Evolutionary conservation across 1,284 basidiomycete genomes (phyloP).

Genomic region (Naganishia sp.): DNA sequence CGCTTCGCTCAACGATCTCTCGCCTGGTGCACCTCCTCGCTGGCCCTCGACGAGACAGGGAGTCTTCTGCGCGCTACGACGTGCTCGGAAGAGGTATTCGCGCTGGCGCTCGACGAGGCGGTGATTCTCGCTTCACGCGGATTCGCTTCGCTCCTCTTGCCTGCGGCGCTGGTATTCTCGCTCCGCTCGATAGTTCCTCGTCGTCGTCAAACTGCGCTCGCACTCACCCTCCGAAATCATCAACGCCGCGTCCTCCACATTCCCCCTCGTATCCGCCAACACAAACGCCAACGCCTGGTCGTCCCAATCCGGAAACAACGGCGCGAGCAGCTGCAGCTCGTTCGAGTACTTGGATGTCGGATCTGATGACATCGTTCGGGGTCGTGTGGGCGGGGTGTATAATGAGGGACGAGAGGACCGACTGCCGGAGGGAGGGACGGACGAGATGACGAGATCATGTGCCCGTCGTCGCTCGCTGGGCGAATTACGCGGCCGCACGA

Average conservation of each 20-base stretch:
- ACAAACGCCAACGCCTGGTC: conserved; percentile 50
- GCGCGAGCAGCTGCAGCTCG: conserved; percentile 48
- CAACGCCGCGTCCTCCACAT: conserved; percentile 52
- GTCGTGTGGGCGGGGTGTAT: background rate
- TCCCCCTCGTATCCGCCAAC: conserved; percentile 52
- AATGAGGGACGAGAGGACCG: background rate
- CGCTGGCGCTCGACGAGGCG: too few relatives aligned
- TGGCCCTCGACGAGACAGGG: too few relatives aligned
- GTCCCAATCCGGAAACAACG: conserved; percentile 55
- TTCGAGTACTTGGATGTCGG: conserved; percentile 47
- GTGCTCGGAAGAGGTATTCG: too few relatives aligned
- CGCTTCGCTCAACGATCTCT: too few relatives aligned
- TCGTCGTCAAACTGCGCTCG: too few relatives aligned
- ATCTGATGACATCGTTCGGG: conserved; percentile 34
- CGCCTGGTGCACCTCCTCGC: too few relatives aligned
- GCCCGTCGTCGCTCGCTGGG: background rate
- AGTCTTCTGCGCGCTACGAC: too few relatives aligned
- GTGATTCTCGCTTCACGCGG: too few relatives aligned
- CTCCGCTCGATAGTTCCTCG: too few relatives aligned
- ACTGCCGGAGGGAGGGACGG: background rate
- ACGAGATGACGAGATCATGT: conserved; percentile 19
- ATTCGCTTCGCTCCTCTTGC: too few relatives aligned
- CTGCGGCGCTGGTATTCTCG: too few relatives aligned
- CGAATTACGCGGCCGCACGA: background rate
- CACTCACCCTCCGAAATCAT: conserved; percentile 53